Conservation (phyloP, 1,284 basidiomycete species). For the Malassezia arunalokei region DNA sequence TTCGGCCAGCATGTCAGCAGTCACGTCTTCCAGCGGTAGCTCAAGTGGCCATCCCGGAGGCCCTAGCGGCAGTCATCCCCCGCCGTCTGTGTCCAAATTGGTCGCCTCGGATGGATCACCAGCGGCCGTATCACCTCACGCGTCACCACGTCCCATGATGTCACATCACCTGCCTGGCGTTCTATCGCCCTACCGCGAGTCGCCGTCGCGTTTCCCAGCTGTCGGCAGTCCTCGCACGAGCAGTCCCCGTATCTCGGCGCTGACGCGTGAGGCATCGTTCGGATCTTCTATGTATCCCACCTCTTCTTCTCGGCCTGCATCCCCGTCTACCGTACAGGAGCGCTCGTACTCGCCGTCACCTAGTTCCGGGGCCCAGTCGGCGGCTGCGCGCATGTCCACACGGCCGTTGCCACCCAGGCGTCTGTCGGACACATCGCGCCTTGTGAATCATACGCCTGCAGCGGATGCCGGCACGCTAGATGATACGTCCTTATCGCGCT, state of each 20-base stretch:
- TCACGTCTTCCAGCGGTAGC: no score
- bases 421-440: not conserved
- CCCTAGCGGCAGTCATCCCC: no score
- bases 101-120: slow-evolving; percentile 13
- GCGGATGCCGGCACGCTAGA: slow-evolving; percentile 4
- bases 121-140: slow-evolving; percentile 24
- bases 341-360: slow-evolving; percentile 25
- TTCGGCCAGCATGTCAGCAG: no score
- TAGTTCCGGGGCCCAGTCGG: slow-evolving; percentile 1
- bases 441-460: not conserved
- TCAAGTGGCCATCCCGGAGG: no score
- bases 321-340: slow-evolving; percentile 17
- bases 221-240: slow-evolving; percentile 21
- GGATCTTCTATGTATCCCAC: slow-evolving; percentile 29
- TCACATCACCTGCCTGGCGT: slow-evolving; percentile 30
- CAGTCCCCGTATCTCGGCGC: slow-evolving; percentile 33
- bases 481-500: not conserved
- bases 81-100: not conserved
- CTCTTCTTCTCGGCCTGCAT: slow-evolving; percentile 29
- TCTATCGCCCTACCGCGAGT: slow-evolving; percentile 39
- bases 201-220: slow-evolving; percentile 27
- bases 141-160: slow-evolving; percentile 29
- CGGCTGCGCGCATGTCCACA: slow-evolving; percentile 12
- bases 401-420: slow-evolving; percentile 9
- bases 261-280: slow-evolving; percentile 34